Base-by-base conservation (phyloP, 305 asterid genomes). In the Withania somnifera region DNA sequence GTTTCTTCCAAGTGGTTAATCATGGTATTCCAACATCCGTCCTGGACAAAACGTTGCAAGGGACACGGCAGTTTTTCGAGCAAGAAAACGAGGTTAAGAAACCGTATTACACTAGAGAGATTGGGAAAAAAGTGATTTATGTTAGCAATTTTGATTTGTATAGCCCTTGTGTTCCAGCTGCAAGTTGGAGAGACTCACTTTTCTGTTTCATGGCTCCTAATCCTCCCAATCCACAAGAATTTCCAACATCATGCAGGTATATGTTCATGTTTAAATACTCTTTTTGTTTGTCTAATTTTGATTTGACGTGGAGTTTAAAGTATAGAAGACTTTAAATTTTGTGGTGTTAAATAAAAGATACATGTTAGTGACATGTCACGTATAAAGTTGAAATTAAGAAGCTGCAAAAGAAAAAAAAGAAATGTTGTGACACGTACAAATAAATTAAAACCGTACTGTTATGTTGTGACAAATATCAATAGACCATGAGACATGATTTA, bases 1-100 rank as follows among this genome's bases (percentile, higher is more conserved):
- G 94, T 0, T 90, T 90, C 20, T 90, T 90, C 79, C 92, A 90
- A 52, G 90, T 90, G 84, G 84, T 85, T 76, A 89, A 90, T 60
- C 92, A 90, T 42, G 92, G 89, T 3, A 84, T 90, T 28, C 58
- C 81, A 11, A 1, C 0, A 24, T 56, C n/a, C 5, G 58, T 83
- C 57, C 30, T 87, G 86, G 89, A 84, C 19, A 87, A 7, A 83
- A 38, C 81, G 87, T 13, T 88, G 75, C 61, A 30, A 32, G 93
- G 92, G 0, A 85, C 86, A 8, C 78, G 83, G n/a, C 82, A 87
- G 17, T 91, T 90, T 45, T 85, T 77, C 4, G 94, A 91, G 88
- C 94, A 87, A 84, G 92, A 90, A 14, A n/a, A 5, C 0, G 89
- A 90, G 67, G 30, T 79, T 14, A 89, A 86, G 86, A 89, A 86